Base-by-base conservation (phyloP, 495 filamentous ascomycete genomes). In the Lasiosphaeris hirsuta region DNA sequence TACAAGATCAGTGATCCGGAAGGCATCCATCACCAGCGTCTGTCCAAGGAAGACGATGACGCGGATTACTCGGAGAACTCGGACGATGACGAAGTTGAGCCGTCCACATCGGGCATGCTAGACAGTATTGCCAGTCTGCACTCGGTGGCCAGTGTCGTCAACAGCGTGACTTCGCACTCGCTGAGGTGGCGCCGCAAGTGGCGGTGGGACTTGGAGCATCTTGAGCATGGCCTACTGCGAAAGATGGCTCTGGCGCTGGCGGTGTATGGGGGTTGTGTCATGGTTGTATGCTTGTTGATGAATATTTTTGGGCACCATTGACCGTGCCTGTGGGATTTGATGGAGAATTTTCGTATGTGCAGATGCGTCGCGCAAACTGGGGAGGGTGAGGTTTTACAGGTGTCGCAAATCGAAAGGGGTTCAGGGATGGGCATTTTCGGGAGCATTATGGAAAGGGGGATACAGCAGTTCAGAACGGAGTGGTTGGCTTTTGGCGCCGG, bases 1-100 rank as follows among this genome's bases (percentile, higher is more conserved):
- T 97, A 97, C 79, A 97, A 97, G 74, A 97, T 98, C 54, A 90
- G 87, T 0, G 83, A 86, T 10, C 95, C 95, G 0, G 86, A 96
- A 41, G 90, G 89, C 8, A 80, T 86, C 53, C 78, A 90, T 45
- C 92, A 96, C 62, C 90, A 92, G 63, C 85, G 87, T 9, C 73
- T 96, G 14, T 78, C 90, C 62, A 96, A 96, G 69, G 91, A 94
- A 64, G 91, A 97, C 64, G 92, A 97, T 57, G 86, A 90, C 57
- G 80, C 70, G 8, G 70, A 73, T 10, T 72, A 72, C 14, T 54
- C 75, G 0, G 75, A 71, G 8, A 73, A 72, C 34, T 70, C 76
- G 18, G 80, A 81, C 9, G 74, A 77, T 7, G 74, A 74, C 3
- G 79, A 76, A 6, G 56, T 13, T 7, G 51, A 23, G 70, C 51